These are phyloP conservation scores for Physcomitrium patens DNA, from an alignment of 225 moss, liverwort and hornwort genomes.

Conservation along the genomic window DNA sequence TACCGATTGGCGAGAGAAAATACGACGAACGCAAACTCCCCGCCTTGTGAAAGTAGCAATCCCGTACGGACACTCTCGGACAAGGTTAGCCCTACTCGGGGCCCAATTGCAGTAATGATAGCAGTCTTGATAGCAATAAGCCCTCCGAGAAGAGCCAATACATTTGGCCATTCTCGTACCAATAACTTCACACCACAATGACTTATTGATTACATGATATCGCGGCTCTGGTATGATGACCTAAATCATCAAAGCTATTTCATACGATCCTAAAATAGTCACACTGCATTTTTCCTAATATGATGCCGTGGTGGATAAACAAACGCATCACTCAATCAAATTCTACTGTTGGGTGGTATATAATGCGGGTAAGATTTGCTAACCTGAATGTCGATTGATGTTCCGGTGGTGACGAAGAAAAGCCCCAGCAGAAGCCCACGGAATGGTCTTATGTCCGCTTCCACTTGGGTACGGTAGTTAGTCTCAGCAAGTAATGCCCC, in stretches of 20 bases:
- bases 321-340: background rate
- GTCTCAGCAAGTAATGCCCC: slow-evolving; percentile 98
- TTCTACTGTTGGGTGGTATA: background rate
- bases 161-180: slow-evolving; percentile 94
- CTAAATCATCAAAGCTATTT: background rate
- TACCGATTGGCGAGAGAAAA: slow-evolving; percentile 98
- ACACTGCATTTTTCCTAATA: background rate
- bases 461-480: slow-evolving; percentile 97
- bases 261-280: background rate
- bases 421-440: slow-evolving; percentile 94
- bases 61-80: slow-evolving; percentile 95
- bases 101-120: slow-evolving; percentile 91
- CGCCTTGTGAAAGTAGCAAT: slow-evolving; percentile 93
- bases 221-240: background rate
- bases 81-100: slow-evolving; percentile 78
- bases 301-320: background rate
- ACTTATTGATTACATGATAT: background rate
- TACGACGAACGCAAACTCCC: slow-evolving; percentile 98
- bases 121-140: slow-evolving; percentile 92
- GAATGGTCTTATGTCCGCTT: slow-evolving; percentile 98
- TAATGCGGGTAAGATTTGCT: background rate
- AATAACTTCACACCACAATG: slow-evolving; percentile 60
- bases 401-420: slow-evolving; percentile 97
- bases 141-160: slow-evolving; percentile 81
- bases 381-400: slow-evolving; percentile 95